phyloP scores from a whole-genome alignment of 1,284 basidiomycete genomes.

The Fomes fomentarius region DNA sequence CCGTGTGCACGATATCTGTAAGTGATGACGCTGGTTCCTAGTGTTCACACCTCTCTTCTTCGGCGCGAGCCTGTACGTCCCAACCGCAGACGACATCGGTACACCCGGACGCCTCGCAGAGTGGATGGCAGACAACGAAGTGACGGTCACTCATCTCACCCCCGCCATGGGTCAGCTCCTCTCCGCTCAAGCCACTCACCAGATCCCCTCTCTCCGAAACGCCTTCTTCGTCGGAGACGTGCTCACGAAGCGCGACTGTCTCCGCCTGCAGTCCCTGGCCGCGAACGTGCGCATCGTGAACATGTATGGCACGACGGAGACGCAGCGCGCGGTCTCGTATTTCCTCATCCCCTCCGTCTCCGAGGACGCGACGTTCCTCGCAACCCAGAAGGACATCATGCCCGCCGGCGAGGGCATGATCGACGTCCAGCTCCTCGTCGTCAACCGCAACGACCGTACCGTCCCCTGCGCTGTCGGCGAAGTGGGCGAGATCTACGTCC shows the following conservation, averaged over 20 bases:
- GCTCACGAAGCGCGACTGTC: slow-evolving; percentile 97
- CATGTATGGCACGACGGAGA: slow-evolving; percentile 99
- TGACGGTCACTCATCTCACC: slow-evolving; percentile 95
- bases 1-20: background rate
- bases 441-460: slow-evolving; percentile 90
- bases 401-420: slow-evolving; percentile 98
- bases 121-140: slow-evolving; percentile 94
- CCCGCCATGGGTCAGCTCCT: slow-evolving; percentile 99
- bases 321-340: slow-evolving; percentile 98
- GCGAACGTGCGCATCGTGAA: slow-evolving; percentile 95
- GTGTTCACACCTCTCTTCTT: slow-evolving; percentile 99
- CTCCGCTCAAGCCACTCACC: slow-evolving; percentile 90
- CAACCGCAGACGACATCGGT: slow-evolving; percentile 96
- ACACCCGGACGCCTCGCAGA: slow-evolving; percentile 96
- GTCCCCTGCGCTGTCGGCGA: slow-evolving; percentile 95
- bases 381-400: slow-evolving; percentile 97
- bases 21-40: slow-evolving; percentile 34
- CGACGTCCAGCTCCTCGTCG: slow-evolving; percentile 96
- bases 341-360: slow-evolving; percentile 91
- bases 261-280: slow-evolving; percentile 92
- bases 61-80: slow-evolving; percentile 94
- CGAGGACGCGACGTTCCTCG: slow-evolving; percentile 87
- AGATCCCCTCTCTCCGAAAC: slow-evolving; percentile 86
- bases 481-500: slow-evolving; percentile 98
- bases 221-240: slow-evolving; percentile 99